Evolutionary conservation across 371 early-diverging fungal species (phyloP), one percentile per base, ranked within the genome.

Genomic region (Mucor mucedo): DNA sequence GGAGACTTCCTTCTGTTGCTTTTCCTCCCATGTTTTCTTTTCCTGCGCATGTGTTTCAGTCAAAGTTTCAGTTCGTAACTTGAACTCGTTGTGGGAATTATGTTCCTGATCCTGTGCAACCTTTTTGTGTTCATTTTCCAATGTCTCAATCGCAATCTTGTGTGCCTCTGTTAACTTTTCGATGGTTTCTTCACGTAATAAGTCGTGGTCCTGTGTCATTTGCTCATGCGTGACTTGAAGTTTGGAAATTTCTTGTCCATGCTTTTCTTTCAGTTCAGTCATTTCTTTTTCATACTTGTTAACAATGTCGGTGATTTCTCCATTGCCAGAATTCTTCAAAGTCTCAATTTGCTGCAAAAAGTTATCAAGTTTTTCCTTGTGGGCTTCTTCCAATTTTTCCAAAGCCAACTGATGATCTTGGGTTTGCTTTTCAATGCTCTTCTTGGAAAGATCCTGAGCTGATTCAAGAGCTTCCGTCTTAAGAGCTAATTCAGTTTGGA

Each of bases 191-290:
- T 21, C 38, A 32, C 32, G 44, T 13, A 14, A 10, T 11, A 10
- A n/a, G n/a, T 42, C n/a, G 16, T 50, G 32, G 10, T 50, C 50
- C 14, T 50, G 29, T 30, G 11, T 13, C 32, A 28, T 28, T 4
- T 13, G 8, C 30, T 50, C 50, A 10, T 30, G 9, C 10, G 29
- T 75, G 70, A 28, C 65, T 56, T 66, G 72, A 75, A 45, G 71
- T 62, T 53, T 74, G 68, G 35, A 74, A 62, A 53, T 73, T 74
- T n/a, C 76, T 47, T 47, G 47, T 3, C 27, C 3, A 35, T 55
- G 38, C 1, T n/a, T 6, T 58, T 45, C 59, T 53, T 41, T 58
- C 27, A 58, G 42, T 16, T 16, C 29, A 5, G 8, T 64, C 35
- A 70, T 32, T 39, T 65, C 58, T n/a, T 55, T 30, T 6, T 70